Evolutionary conservation across 176 grass and related monocot species (phyloP).

Genomic region (Tillandsia leiboldiana): DNA sequence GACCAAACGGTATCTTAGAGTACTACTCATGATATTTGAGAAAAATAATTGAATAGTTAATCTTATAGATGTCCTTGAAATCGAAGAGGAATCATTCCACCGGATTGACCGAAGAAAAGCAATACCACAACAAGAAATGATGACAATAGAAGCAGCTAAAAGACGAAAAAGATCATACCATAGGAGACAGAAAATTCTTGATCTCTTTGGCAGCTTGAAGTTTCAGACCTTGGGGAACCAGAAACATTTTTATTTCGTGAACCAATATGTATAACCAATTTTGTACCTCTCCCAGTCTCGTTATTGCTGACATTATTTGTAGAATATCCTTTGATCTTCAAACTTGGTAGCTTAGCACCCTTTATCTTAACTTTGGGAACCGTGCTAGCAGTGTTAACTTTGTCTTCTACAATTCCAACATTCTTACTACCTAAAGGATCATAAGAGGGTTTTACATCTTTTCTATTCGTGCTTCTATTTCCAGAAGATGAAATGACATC

Average conservation of each 20-base stretch:
- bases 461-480: slow-evolving; percentile 23
- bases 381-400: slow-evolving; percentile 22
- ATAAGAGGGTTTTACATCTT: slow-evolving; percentile 31
- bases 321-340: slow-evolving; percentile 51
- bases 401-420: slow-evolving; percentile 8
- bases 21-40: too few species aligned
- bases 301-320: slow-evolving; percentile 47
- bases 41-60: too few species aligned
- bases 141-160: slow-evolving; percentile 14
- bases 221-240: slow-evolving; percentile 72
- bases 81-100: too few species aligned
- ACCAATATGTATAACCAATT: slow-evolving; percentile 87
- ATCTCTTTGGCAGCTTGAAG: slow-evolving; percentile 64
- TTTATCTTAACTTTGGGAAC: slow-evolving; percentile 67
- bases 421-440: background rate
- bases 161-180: slow-evolving; percentile 42
- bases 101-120: too few species aligned
- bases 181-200: slow-evolving; percentile 41
- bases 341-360: slow-evolving; percentile 44
- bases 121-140: background rate
- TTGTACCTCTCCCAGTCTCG: slow-evolving; percentile 65
- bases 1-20: too few species aligned
- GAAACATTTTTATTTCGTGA: slow-evolving; percentile 65
- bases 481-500: slow-evolving; percentile 33
- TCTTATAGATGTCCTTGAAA: too few species aligned